phyloP scores from a whole-genome alignment of 331 rosid genomes.

The Rhamnella rubrinervis region DNA sequence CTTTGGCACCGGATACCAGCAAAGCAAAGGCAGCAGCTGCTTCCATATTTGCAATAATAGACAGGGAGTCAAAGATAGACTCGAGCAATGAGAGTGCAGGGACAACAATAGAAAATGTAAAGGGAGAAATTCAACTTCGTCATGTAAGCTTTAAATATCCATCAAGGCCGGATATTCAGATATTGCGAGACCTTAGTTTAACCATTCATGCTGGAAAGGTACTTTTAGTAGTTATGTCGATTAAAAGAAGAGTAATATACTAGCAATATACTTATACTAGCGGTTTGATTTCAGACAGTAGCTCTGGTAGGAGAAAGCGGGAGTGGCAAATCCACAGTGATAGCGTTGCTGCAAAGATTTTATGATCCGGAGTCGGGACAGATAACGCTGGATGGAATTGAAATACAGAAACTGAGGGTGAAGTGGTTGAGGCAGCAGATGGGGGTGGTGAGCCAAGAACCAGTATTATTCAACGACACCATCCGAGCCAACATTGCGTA shows the following conservation, averaged over 20 bases:
- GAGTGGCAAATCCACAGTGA: slow-evolving; percentile 81
- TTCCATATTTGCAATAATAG: slow-evolving; percentile 65
- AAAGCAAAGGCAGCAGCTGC: slow-evolving; percentile 63
- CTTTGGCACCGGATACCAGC: slow-evolving; percentile 53
- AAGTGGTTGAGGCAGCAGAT: slow-evolving; percentile 81
- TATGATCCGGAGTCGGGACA: slow-evolving; percentile 69
- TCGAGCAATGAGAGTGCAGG: slow-evolving; percentile 59
- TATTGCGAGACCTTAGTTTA: slow-evolving; percentile 62
- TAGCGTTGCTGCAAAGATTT: slow-evolving; percentile 70
- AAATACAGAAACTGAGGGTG: slow-evolving; percentile 49
- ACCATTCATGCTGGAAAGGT: slow-evolving; percentile 70
- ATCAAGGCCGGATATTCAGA: slow-evolving; percentile 62
- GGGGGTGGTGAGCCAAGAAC: slow-evolving; percentile 83
- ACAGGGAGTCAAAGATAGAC: slow-evolving; percentile 56
- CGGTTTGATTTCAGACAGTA: slow-evolving; percentile 43
- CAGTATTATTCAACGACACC: slow-evolving; percentile 64
- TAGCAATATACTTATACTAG: not conserved
- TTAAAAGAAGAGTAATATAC: not conserved
- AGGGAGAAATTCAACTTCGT: slow-evolving; percentile 61
- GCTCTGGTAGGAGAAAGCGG: slow-evolving; percentile 90
- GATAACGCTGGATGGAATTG: slow-evolving; percentile 61
- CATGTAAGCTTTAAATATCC: slow-evolving; percentile 73
- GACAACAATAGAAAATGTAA: slow-evolving; percentile 39
- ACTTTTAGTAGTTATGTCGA: not conserved
- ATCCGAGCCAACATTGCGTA: slow-evolving; percentile 77